Evolutionary conservation across 352 stramenopile species (phyloP).

Genomic region (Phytophthora syringae): DNA sequence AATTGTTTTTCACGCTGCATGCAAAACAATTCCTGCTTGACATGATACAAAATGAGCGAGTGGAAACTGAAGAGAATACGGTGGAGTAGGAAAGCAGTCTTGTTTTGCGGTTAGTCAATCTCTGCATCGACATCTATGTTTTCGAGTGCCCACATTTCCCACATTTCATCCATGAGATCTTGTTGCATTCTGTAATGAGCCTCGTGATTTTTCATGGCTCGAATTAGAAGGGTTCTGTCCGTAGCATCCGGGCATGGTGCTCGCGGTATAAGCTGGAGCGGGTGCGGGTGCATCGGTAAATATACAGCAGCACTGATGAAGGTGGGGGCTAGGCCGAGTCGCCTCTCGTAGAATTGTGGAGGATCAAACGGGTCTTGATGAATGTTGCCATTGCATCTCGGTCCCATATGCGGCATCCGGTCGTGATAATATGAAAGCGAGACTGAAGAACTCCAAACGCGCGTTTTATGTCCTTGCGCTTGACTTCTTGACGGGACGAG

Average conservation of each 20-base stretch:
- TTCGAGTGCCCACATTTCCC: neutral
- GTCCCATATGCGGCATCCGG: neutral
- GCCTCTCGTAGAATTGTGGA: neutral
- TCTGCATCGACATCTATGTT: neutral
- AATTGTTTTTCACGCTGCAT: neutral
- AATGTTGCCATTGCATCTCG: neutral
- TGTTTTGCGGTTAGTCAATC: neutral
- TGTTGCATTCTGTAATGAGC: neutral
- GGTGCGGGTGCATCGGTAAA: neutral
- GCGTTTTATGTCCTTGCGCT: neutral
- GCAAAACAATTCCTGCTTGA: neutral
- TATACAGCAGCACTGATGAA: neutral
- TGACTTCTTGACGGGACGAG: neutral
- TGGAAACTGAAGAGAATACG: neutral
- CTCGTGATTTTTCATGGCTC: neutral
- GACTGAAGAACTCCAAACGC: neutral
- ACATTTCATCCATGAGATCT: neutral
- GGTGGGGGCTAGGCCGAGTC: neutral
- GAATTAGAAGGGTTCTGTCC: neutral
- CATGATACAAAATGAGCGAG: neutral
- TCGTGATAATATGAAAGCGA: neutral
- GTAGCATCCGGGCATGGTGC: neutral
- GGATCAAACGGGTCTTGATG: neutral
- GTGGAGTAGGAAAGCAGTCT: neutral
- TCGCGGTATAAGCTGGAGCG: neutral